phyloP scores from a whole-genome alignment of 2,329 filamentous ascomycete species.

The Diaporthe australafricana region DNA sequence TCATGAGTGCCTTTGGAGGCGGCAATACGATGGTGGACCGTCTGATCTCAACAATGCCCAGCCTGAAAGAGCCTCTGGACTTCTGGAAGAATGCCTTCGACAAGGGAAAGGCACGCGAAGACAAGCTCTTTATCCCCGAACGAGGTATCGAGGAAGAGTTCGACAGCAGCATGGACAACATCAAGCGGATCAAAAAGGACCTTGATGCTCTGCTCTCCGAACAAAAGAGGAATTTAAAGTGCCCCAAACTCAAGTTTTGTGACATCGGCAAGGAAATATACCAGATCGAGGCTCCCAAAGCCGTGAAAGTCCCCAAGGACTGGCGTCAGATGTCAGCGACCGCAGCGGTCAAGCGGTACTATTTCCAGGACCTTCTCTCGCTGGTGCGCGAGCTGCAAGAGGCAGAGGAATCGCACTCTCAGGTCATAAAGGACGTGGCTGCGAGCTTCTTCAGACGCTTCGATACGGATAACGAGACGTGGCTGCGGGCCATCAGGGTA shows the following conservation, averaged over 20 bases:
- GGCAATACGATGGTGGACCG: conserved; percentile 87
- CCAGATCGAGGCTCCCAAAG: conserved; percentile 91
- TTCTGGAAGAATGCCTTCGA: conserved; percentile 96
- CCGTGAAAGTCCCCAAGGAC: conserved; percentile 83
- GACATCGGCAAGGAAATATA: conserved; percentile 98
- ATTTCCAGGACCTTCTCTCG: conserved; percentile 84
- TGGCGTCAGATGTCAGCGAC: conserved; percentile 99
- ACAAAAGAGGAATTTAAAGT: conserved; percentile 80
- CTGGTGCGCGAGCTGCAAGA: conserved; percentile 92
- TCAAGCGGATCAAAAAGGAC: conserved; percentile 80
- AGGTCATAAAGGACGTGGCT: conserved; percentile 89
- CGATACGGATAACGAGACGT: conserved; percentile 85
- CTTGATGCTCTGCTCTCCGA: conserved; percentile 78
- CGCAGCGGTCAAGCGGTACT: conserved; percentile 90
- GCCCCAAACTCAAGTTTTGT: conserved; percentile 77
- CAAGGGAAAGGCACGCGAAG: conserved; percentile 79
- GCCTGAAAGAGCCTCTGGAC: conserved; percentile 77
- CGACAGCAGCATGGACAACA: conserved; percentile 81
- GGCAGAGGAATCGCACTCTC: conserved; percentile 91
- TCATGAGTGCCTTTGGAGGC: conserved; percentile 79
- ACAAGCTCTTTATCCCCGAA: conserved; percentile 86
- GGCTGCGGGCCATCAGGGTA: conserved; percentile 91
- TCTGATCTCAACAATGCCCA: conserved; percentile 86
- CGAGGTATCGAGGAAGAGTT: conserved; percentile 92
- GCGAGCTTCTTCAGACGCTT: conserved; percentile 88